Base-by-base conservation (phyloP, 179 eudicot genomes). In the Silene vulgaris region DNA sequence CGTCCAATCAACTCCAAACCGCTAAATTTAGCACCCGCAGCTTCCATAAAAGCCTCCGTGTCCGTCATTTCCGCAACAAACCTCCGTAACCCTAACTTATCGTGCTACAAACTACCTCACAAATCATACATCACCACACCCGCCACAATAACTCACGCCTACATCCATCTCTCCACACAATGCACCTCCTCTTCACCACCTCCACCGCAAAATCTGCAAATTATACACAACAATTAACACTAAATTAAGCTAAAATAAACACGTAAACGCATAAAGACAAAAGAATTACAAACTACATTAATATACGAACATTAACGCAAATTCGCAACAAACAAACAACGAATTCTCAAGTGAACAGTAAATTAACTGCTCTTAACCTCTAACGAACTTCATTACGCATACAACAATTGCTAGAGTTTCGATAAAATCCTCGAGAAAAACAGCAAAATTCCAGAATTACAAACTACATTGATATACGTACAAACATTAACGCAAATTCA, bases 1-100 rank as follows among this genome's bases (percentile, higher is more conserved):
- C 92, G 87, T 80, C 98, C 98, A 81, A 93, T 93, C 77, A 93
- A 88, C 90, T 93, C 98, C 82, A 93, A 84, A 74, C 90, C 84
- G 64, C 79, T 84, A 74, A 90, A 93, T 78, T 91, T 90, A 30
- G 91, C 86, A 12, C 93, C 97, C 3, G 96, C 80, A 50, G 91
- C 96, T 82, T 93, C 96, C 9, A 81, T 68, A 71, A 93, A 87
- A 50, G 83, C 90, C 13, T 85, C 91, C 3, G 83, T 88, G 76
- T 93, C 97, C 74, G 81, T 88, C 98, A 91, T 93, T 29, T 60
- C 62, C 32, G 7, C 32, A 57, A 11, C 30, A 50, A 75, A 59
- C 19, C 76, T 17, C 82, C 63, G 43, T 23, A 9, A 28, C 78
- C 29, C 14, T 43, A 20, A 45, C 60, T 26, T 28, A 13, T 28